Evolutionary conservation across 2,329 filamentous ascomycete species (phyloP), one percentile per base, ranked within the genome.

Genomic region (Dactylellina cionopaga): DNA sequence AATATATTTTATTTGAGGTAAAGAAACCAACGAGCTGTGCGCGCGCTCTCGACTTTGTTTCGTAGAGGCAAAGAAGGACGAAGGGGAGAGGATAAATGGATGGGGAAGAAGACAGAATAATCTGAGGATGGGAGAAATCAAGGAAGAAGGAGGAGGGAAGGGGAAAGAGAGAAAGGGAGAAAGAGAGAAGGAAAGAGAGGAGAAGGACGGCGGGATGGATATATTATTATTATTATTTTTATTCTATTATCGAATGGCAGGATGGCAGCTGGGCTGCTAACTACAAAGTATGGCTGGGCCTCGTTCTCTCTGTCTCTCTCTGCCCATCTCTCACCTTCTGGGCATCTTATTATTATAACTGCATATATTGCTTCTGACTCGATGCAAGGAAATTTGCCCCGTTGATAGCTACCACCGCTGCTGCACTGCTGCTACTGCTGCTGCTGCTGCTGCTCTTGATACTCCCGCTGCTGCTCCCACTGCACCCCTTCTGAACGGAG

Each of bases 31-130:
- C 39, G n/a, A n/a, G n/a, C n/a, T n/a, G n/a, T n/a, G n/a, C 24
- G 55, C 55, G 55, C 39, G 19, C 15, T 15, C 29, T 46, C 25
- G 15, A 59, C 29, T 46, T 17, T 22, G 33, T n/a, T n/a, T n/a
- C n/a, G n/a, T 29, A 27, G 41, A 31, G 15, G 70, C 37, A 62
- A 66, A 70, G 72, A 68, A 55, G 39, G 43, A 56, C 68, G 74
- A 69, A 54, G 75, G 64, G 73, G 65, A 71, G 75, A 73, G 65
- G 69, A 71, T 49, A 74, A 76, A 74, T 75, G 76, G 76, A 76
- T 75, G 73, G 75, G 70, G 74, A 78, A 75, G 69, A 72, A 56
- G 75, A 76, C 73, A 75, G 71, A 75, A 75, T 75, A 75, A 74
- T 69, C 69, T 74, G 63, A 33, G 59, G 25, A 24, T 25, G 33